Percentiles rank a stretch among this genome's conserved stretches.
Evolutionary conservation across 306 rosid species (phyloP).

Genomic region (Crotalaria pallida): DNA sequence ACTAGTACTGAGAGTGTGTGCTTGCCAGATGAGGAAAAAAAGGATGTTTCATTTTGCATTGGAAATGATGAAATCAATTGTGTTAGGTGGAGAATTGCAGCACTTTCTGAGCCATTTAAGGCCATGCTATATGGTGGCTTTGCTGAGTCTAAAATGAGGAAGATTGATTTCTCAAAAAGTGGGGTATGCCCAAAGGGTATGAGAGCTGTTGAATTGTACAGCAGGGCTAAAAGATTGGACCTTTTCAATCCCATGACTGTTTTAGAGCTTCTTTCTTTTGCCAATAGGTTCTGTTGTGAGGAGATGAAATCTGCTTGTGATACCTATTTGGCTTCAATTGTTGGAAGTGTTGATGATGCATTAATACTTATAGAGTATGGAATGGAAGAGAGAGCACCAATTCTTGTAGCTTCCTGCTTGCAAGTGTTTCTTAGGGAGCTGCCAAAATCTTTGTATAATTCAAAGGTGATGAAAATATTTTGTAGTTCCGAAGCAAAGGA

Average conservation of each 20-base stretch:
- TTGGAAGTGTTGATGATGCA: constrained; percentile 49
- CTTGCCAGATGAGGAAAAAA: constrained; percentile 35
- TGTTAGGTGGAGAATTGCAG: constrained; percentile 48
- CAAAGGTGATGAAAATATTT: constrained; percentile 38
- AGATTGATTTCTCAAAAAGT: constrained; percentile 48
- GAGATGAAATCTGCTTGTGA: constrained; percentile 70
- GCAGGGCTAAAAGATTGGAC: constrained; percentile 50
- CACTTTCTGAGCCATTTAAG: constrained; percentile 49
- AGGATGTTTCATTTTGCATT: constrained; percentile 50
- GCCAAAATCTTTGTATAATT: constrained; percentile 39
- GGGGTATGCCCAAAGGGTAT: constrained; percentile 54
- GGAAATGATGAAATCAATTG: constrained; percentile 49
- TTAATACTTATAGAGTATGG: constrained; percentile 55
- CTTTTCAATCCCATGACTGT: constrained; percentile 40
- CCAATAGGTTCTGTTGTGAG: constrained; percentile 70
- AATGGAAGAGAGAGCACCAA: constrained; percentile 54
- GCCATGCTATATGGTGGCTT: constrained; percentile 66
- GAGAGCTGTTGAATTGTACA: constrained; percentile 62
- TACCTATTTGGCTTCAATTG: constrained; percentile 45
- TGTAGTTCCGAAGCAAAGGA: constrained; percentile 48
- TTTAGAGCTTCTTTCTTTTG: constrained; percentile 56
- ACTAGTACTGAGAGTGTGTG: constrained; percentile 16
- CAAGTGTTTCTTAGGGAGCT: constrained; percentile 67
- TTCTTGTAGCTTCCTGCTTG: constrained; percentile 62
- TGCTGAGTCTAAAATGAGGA: constrained; percentile 45